phyloP scores from a whole-genome alignment of 768 basidiomycete genomes.

The Stropharia rugosoannulata region DNA sequence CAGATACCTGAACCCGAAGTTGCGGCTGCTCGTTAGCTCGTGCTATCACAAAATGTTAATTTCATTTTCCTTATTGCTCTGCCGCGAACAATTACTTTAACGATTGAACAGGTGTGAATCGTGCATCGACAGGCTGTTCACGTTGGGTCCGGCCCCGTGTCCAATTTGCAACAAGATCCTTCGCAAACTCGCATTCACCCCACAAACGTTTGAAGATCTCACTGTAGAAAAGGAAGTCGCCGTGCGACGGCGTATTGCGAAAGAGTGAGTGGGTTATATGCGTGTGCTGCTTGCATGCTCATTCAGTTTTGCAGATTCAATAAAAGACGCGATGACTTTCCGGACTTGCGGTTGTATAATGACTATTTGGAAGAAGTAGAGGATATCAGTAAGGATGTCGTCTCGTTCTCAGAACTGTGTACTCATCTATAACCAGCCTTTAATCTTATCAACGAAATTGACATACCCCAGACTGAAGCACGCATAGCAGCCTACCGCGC shows the following conservation, averaged over 20 bases:
- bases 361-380: conserved; percentile 97
- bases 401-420: conserved; percentile 4
- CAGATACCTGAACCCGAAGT: conserved; percentile 90
- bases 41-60: conserved; percentile 98
- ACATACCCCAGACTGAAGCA: conserved; percentile 77
- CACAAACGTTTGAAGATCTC: conserved; percentile 93
- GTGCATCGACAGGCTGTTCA: conserved; percentile 95
- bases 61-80: not conserved
- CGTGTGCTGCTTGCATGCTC: not conserved
- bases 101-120: conserved; percentile 81
- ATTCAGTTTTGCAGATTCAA: conserved; percentile 68
- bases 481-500: conserved; percentile 76
- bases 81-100: not conserved
- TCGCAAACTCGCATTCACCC: conserved; percentile 91
- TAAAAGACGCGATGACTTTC: conserved; percentile 89
- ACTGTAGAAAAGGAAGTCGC: conserved; percentile 94
- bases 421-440: conserved; percentile 56
- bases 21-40: conserved; percentile 89
- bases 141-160: conserved; percentile 93
- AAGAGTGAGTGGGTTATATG: conserved; percentile 61
- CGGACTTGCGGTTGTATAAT: conserved; percentile 77
- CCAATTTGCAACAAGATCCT: conserved; percentile 88
- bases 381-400: conserved; percentile 56
- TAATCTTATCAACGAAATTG: conserved; percentile 91
- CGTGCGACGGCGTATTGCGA: conserved; percentile 81